Conservation (phyloP, 257 asterid species). For the Capsicum chinense region DNA sequence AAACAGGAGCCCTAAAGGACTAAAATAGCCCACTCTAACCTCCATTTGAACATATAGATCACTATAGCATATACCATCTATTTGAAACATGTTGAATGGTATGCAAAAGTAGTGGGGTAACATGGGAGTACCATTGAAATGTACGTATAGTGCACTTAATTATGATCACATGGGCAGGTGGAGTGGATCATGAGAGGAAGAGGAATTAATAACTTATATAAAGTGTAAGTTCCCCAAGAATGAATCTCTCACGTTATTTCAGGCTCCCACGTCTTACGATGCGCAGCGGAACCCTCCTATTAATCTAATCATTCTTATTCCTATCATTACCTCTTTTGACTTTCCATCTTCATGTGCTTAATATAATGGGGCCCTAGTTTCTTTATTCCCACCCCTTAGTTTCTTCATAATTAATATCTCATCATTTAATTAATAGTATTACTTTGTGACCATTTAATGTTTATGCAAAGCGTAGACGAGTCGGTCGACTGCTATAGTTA, state of each 20-base stretch:
- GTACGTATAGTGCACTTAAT: neutral
- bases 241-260: constrained; percentile 24
- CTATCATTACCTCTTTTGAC: neutral
- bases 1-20: neutral
- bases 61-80: too few species aligned
- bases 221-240: constrained; percentile 10
- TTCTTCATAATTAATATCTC: neutral
- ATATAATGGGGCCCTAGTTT: neutral
- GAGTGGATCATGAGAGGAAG: neutral
- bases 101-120: neutral
- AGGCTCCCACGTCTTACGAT: constrained; percentile 28
- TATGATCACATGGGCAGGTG: neutral
- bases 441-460: too few species aligned
- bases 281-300: neutral
- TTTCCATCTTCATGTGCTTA: constrained; percentile 18
- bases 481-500: neutral
- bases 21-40: neutral
- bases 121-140: constrained; percentile 17
- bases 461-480: neutral
- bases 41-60: too few species aligned
- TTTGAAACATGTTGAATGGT: too few species aligned
- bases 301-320: neutral
- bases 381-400: neutral
- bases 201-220: neutral
- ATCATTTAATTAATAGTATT: too few species aligned